Base-by-base conservation (phyloP, 2,329 filamentous ascomycete genomes). In the Domatiomyces catenatus region DNA sequence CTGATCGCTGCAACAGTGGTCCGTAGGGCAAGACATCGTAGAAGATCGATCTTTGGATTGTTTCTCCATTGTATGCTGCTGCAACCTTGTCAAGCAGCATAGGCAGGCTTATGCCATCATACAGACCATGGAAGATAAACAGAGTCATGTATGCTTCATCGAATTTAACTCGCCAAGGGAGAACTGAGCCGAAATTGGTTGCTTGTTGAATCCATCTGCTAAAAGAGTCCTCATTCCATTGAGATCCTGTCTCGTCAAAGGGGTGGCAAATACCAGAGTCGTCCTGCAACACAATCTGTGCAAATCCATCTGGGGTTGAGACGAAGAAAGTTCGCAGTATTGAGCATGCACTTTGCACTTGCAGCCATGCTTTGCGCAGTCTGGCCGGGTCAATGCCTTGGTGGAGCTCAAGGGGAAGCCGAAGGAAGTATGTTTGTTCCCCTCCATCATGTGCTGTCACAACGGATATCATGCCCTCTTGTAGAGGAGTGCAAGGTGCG, bases 61-160 rank as follows among this genome's bases (percentile, higher is more conserved):
- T 28, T 20, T 49, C 39, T 10, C 45, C 18, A 12, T 52, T 12
- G 58, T 86, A 86, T 3, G 72, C 67, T 2, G 67, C 59, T 24
- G 69, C 66, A 2, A 93, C 70, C 18, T 73, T 66, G 2, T 75
- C 63, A 18, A 94, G 71, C 42, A 94, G 72, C 20, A 86, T 64
- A 1, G 75, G 73, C 42, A 94, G 75, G 54, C 87, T 90, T 56
- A 77, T 83, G 1, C 87, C 89, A 64, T 95, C 89, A 59, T 95
- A 95, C 0, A 94, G 65, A 0, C 77, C 87, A 62, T 95, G 89
- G 66, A 94, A 94, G 0, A 93, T 80, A 45, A 83, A 75, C 2
- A 94, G 60, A 2, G 73, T 66, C 28, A 94, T 65, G 42, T 49
- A 51, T 55, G 5, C 59, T 60, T 12, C 55, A 56, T 1, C 54